Evolutionary conservation across 73 alveolate species (phyloP).

Genomic region (Stentor roeselii): DNA sequence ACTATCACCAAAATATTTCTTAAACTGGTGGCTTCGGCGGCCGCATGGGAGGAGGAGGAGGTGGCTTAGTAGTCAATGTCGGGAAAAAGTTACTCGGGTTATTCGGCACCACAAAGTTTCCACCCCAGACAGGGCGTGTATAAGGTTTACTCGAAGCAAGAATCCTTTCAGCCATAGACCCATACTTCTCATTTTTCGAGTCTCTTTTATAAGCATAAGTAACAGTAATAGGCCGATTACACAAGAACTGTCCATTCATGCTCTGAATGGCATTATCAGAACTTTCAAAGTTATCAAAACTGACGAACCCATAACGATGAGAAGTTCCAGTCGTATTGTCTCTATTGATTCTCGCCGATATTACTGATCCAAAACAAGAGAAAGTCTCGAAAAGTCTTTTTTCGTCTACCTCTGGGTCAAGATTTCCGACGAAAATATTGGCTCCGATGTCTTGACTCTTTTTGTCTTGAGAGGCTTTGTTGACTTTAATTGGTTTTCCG

Average conservation of each 20-base stretch:
- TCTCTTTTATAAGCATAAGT: conserved; percentile 96
- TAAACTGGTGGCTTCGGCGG: conserved; percentile 15
- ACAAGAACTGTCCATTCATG: conserved; percentile 92
- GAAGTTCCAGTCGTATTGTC: conserved; percentile 54
- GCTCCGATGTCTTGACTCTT: conserved; percentile 99
- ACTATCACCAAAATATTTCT: too few relatives aligned
- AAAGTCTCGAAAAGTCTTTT: conserved; percentile 97
- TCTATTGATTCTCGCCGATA: conserved; percentile 6
- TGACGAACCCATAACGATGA: conserved; percentile 92
- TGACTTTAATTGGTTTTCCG: conserved; percentile 96
- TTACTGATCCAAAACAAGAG: conserved; percentile 93
- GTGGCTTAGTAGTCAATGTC: neutral
- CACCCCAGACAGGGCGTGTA: conserved; percentile 14
- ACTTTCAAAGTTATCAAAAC: conserved; percentile 86
- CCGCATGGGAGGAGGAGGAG: conserved; percentile 17
- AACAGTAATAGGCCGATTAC: conserved; percentile 89
- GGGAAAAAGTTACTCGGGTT: neutral
- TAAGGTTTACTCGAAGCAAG: conserved; percentile 46
- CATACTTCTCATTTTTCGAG: conserved; percentile 83
- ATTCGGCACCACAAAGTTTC: neutral
- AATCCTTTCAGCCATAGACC: conserved; percentile 84
- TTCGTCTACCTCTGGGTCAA: conserved; percentile 98
- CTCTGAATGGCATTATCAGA: conserved; percentile 88
- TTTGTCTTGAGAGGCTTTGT: conserved; percentile 98
- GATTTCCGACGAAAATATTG: conserved; percentile 97